Base-by-base conservation (phyloP, 1,284 basidiomycete genomes). In the Moesziomyces sp. region DNA sequence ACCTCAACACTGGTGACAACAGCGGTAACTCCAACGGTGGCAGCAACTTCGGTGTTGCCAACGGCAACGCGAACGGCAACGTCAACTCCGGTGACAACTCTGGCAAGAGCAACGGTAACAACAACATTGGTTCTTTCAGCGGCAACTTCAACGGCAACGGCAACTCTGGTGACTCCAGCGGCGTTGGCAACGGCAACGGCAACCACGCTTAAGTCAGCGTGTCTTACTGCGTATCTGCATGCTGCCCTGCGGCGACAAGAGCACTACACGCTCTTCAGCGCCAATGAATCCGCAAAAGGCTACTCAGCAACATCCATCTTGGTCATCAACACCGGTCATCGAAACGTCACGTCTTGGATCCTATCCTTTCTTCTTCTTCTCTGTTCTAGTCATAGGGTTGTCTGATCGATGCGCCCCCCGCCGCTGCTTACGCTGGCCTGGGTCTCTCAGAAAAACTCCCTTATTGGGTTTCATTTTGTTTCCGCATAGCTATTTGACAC, bases 111-210 rank as follows among this genome's bases (percentile, higher is more conserved):
- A 24, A 30, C 23, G 53, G 53, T 23, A 47, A 35, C 33, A 24
- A 7, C n/a, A 55, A 55, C 53, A 16, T 11, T 9, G 53, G 51
- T 33, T 43, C 42, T 7, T 18, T 26, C n/a, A 43, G 11, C 42
- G 51, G 51, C 3, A 52, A 52, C 51, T 11, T n/a, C 26, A 52
- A 52, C 51, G 51, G 51, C 16, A 52, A 52, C 51, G 44, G 21
- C 51, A 52, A 52, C 51, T 4, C 35, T 26, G 51, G 51, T 6
- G 28, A 33, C 51, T 21, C 19, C 42, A 52, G 44, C 51, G 51
- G 51, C 16, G 45, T 45, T 43, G 33, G 21, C 51, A 52, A 52
- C 51, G 16, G 28, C 23, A 26, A 30, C 24, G 43, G 43, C 51
- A 30, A 42, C n/a, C 21, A 21, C 21, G 21, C 21, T 21, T 21